Conservation (phyloP, 208 protist genomes). For the Balamuthia mandrillaris region DNA sequence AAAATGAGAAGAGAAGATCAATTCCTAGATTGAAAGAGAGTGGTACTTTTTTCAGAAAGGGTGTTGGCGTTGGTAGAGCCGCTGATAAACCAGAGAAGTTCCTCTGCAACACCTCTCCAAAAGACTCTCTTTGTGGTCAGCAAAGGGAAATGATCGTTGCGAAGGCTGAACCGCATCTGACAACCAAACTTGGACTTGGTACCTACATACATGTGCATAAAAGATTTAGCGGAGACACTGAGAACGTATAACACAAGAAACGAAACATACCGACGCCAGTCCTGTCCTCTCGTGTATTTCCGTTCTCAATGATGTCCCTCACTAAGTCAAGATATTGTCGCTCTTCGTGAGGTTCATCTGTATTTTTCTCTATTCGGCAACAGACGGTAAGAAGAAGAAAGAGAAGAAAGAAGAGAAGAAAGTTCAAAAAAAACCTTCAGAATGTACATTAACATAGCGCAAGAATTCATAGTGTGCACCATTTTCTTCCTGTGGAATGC, state of each 20-base stretch:
- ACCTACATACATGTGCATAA: background rate
- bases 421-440: background rate
- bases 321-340: conserved; percentile 62
- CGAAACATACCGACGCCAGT: conserved; percentile 83
- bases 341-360: conserved; percentile 33
- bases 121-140: conserved; percentile 98
- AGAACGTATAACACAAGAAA: background rate
- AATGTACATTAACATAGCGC: background rate
- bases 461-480: background rate
- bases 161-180: conserved; percentile 93
- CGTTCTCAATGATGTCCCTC: conserved; percentile 63
- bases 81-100: conserved; percentile 96
- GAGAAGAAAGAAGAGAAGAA: background rate
- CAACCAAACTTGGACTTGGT: conserved; percentile 91
- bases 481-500: background rate
- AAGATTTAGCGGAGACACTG: background rate
- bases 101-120: conserved; percentile 93
- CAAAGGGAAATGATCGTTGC: conserved; percentile 87
- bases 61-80: conserved; percentile 90
- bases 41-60: conserved; percentile 78
- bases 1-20: background rate
- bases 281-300: conserved; percentile 77
- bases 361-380: background rate
- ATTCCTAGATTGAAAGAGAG: background rate
- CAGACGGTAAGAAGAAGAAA: background rate